Evolutionary conservation across 257 asterid species (phyloP).

Genomic region (Nemophila menziesii): DNA sequence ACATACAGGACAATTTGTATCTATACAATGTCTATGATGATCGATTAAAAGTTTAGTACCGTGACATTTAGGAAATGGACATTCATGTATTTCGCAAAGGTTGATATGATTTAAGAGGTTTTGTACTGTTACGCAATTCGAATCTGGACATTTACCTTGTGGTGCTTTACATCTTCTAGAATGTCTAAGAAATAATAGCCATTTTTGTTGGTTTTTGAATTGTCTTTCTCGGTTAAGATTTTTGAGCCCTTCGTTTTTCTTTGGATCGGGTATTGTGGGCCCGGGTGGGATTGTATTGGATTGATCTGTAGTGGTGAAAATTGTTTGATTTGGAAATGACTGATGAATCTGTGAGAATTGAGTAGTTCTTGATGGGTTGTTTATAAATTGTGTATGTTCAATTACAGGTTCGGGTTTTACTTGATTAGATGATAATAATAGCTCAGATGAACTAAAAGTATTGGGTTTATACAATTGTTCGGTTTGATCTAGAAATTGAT

Average conservation of each 20-base stretch:
- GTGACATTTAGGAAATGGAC: constrained; percentile 56
- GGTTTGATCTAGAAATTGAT: constrained; percentile 41
- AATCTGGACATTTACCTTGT: constrained; percentile 71
- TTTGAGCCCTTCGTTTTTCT: too few species aligned
- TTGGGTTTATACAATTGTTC: constrained; percentile 45
- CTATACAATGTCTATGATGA: constrained; percentile 54
- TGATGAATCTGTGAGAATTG: constrained; percentile 42
- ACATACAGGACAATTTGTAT: constrained; percentile 70
- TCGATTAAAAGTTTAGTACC: constrained; percentile 37
- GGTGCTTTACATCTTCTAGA: constrained; percentile 74
- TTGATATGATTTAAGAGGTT: constrained; percentile 59
- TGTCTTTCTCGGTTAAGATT: constrained; percentile 42
- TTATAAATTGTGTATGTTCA: constrained; percentile 43
- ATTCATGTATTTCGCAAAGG: constrained; percentile 33
- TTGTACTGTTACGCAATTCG: constrained; percentile 54
- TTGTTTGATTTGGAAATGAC: constrained; percentile 41
- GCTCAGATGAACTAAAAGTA: constrained; percentile 41
- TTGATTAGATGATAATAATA: constrained; percentile 36
- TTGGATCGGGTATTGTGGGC: too few species aligned
- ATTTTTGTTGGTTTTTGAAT: constrained; percentile 55
- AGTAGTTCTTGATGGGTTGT: constrained; percentile 41
- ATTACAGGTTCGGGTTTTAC: constrained; percentile 38
- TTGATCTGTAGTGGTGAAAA: constrained; percentile 30
- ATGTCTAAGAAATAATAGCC: constrained; percentile 81
- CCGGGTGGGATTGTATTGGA: too few species aligned